Base-by-base conservation (phyloP, 1,139 yeast species). In the Pichia sp. region DNA sequence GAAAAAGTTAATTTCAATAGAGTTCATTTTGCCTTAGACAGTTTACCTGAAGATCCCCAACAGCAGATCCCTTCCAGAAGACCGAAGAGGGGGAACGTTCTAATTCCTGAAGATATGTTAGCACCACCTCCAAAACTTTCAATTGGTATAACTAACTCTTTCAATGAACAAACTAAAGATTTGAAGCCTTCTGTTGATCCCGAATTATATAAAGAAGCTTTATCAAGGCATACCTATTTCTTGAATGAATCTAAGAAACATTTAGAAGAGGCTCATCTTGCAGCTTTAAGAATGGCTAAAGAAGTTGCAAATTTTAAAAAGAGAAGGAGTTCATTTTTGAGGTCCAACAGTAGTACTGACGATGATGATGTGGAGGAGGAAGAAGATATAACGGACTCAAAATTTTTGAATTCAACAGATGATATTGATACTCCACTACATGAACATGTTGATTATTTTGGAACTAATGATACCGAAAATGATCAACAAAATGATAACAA, bases 51-150 rank as follows among this genome's bases (percentile, higher is more conserved):
- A 47, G 96, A 89, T 58, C 97, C 97, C 1, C 96, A 95, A 42
- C 97, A 89, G 60, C 96, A 88, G 58, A 84, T 89, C 47, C 97
- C 97, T 1, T 82, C 95, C 1, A 66, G 95, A 47, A 72, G 79
- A 42, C 96, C 96, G 0, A 72, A 70, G 47, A 72, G 70, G 46
- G 96, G 96, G 1, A 79, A 84, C 53, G 89, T 88, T 7, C 58
- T 82, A 30, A 76, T 86, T 11, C 86, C 89, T 0, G 85, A 80
- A 37, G 91, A 83, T 54, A 53, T 79, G 28, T 59, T 68, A 30
- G 80, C 81, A 0, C 77, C 77, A 1, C 78, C 84, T 1, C 76
- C 84, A 20, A 63, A 79, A 48, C 64, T 83, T 25, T 73, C 83
- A 1, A 69, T 77, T 42, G 91, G 91, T 1, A 81, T 82, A 20